phyloP scores from a whole-genome alignment of 2,329 filamentous ascomycete species.

The Paracamarosporium sp. region DNA sequence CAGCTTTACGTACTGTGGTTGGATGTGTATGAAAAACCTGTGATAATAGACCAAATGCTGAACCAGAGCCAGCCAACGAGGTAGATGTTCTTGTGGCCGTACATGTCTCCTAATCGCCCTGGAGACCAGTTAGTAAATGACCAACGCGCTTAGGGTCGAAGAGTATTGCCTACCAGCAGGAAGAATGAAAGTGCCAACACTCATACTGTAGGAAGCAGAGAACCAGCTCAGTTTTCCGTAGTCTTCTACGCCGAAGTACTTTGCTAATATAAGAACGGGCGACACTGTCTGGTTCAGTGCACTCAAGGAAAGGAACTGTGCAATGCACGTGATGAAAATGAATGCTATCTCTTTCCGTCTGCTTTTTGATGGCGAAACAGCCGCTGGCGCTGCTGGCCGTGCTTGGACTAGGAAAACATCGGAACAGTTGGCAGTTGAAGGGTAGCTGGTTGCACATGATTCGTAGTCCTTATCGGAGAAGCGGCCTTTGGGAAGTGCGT shows the following conservation, averaged over 20 bases:
- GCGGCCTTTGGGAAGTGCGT: not conserved
- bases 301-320: conserved; percentile 53
- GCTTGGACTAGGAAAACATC: not conserved
- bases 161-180: conserved; percentile 42
- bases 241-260: conserved; percentile 46
- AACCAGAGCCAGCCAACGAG: conserved; percentile 59
- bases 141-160: not conserved
- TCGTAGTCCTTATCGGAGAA: not conserved
- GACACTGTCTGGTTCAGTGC: conserved; percentile 45
- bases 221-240: conserved; percentile 55
- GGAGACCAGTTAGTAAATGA: not conserved
- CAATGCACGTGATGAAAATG: conserved; percentile 30
- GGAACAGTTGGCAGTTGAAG: not conserved
- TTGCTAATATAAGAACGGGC: conserved; percentile 49
- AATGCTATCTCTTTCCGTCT: conserved; percentile 24
- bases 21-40: conserved; percentile 50
- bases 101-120: conserved; percentile 59
- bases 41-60: conserved; percentile 53
- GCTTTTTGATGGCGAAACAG: conserved; percentile 1
- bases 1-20: too few species aligned
- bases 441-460: not conserved
- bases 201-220: conserved; percentile 56
- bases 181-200: conserved; percentile 59
- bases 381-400: too few species aligned
- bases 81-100: conserved; percentile 57